phyloP scores from a whole-genome alignment of 2,329 filamentous ascomycete genomes.

The Didymella exigua region DNA sequence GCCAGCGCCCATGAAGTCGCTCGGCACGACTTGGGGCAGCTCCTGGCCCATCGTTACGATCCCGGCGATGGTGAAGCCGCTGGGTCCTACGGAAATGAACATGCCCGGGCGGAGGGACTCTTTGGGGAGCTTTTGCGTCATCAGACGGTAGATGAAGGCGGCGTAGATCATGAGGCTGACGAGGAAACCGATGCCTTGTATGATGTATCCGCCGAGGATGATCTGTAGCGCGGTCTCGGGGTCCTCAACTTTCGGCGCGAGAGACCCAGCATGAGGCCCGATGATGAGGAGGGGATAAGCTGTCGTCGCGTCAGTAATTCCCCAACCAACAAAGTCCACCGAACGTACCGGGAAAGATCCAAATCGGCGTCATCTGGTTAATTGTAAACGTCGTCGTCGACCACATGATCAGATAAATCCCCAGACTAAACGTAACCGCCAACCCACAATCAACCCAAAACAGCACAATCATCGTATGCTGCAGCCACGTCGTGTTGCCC shows the following conservation, averaged over 20 bases:
- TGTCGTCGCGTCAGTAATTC: neutral
- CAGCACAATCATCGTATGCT: slow-evolving; percentile 64
- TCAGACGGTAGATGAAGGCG: slow-evolving; percentile 82
- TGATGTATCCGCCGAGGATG: slow-evolving; percentile 63
- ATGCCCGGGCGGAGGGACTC: slow-evolving; percentile 80
- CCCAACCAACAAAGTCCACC: neutral
- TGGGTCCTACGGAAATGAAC: slow-evolving; percentile 83
- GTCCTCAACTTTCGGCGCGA: slow-evolving; percentile 55
- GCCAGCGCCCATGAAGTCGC: slow-evolving; percentile 61
- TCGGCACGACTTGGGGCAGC: slow-evolving; percentile 55
- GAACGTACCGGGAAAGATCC: slow-evolving; percentile 3
- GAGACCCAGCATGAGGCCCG: slow-evolving; percentile 71
- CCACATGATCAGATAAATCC: slow-evolving; percentile 76
- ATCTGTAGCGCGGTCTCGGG: slow-evolving; percentile 56
- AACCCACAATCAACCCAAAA: slow-evolving; percentile 77
- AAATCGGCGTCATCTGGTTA: slow-evolving; percentile 73
- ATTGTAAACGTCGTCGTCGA: slow-evolving; percentile 72
- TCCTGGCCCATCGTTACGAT: slow-evolving; percentile 63
- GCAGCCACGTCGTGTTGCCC: slow-evolving; percentile 59
- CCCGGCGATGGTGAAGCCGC: slow-evolving; percentile 69
- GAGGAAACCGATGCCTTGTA: slow-evolving; percentile 69
- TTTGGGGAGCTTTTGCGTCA: slow-evolving; percentile 83
- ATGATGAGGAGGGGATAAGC: slow-evolving; percentile 80
- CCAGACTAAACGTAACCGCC: slow-evolving; percentile 70
- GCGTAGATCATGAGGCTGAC: slow-evolving; percentile 79